Evolutionary conservation across 805 yeast genomes (phyloP).

Genomic region (Tetrapisispora arboricola): DNA sequence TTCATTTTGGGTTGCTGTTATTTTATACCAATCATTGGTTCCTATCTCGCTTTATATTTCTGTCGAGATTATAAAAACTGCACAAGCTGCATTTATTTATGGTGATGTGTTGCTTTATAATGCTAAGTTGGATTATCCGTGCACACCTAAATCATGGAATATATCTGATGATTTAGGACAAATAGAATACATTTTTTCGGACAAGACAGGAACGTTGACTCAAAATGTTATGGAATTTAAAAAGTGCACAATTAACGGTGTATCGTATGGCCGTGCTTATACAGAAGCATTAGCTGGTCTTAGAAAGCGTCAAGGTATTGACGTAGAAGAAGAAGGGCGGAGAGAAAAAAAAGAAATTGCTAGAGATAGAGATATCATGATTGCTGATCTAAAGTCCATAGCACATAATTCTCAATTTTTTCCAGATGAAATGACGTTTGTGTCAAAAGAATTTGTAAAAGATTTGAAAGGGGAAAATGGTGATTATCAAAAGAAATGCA

Average conservation of each 20-base stretch:
- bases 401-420: slow-evolving; percentile 33
- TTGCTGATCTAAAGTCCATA: slow-evolving; percentile 33
- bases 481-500: slow-evolving; percentile 41
- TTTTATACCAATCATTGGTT: slow-evolving; percentile 67
- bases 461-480: slow-evolving; percentile 45
- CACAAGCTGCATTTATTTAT: slow-evolving; percentile 72
- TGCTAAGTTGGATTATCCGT: slow-evolving; percentile 61
- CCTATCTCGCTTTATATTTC: slow-evolving; percentile 79
- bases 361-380: slow-evolving; percentile 50
- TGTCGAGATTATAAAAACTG: slow-evolving; percentile 72
- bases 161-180: slow-evolving; percentile 83
- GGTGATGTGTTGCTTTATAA: slow-evolving; percentile 68
- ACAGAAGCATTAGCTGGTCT: slow-evolving; percentile 78
- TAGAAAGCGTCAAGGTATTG: slow-evolving; percentile 66
- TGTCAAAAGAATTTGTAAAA: slow-evolving; percentile 52
- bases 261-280: slow-evolving; percentile 66
- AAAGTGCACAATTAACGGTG: slow-evolving; percentile 67
- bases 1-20: slow-evolving; percentile 65
- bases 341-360: slow-evolving; percentile 44
- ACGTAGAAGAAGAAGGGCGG: slow-evolving; percentile 52
- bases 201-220: slow-evolving; percentile 76
- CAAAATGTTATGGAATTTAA: slow-evolving; percentile 83
- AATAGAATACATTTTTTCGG: slow-evolving; percentile 75
- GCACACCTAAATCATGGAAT: slow-evolving; percentile 78
- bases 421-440: slow-evolving; percentile 58